Evolutionary conservation across 208 protist genomes (phyloP).

Genomic region (Crithidia mellificae): DNA sequence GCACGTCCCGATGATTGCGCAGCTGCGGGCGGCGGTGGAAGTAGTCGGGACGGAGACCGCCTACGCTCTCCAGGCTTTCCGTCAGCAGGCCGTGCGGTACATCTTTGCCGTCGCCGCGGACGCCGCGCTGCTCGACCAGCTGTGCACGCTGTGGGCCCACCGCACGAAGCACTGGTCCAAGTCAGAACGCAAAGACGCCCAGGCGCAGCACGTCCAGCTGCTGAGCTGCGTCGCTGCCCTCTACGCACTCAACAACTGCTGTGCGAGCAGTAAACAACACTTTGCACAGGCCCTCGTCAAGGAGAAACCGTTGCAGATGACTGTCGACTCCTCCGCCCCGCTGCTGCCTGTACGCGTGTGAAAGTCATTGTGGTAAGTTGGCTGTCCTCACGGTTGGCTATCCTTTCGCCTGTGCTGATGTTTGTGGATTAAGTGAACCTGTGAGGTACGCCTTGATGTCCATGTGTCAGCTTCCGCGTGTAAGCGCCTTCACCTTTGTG

Average conservation of each 20-base stretch:
- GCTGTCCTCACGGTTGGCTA: no score
- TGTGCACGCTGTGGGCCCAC: conserved; percentile 48
- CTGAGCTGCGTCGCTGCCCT: conserved; percentile 45
- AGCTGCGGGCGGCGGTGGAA: conserved; percentile 55
- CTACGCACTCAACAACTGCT: conserved; percentile 61
- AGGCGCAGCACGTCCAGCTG: conserved; percentile 29
- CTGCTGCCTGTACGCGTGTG: conserved; percentile 40
- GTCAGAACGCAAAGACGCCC: conserved; percentile 32
- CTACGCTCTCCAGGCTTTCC: conserved; percentile 45
- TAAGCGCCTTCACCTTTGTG: no score
- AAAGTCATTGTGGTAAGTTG: neutral
- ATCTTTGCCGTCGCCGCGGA: conserved; percentile 55
- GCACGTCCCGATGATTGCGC: conserved; percentile 53
- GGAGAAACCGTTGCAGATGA: conserved; percentile 25
- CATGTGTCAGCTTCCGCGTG: no score
- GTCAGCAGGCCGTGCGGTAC: conserved; percentile 57
- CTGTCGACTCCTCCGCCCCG: conserved; percentile 35
- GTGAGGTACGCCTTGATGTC: no score
- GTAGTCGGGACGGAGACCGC: conserved; percentile 30
- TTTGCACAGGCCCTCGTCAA: conserved; percentile 47
- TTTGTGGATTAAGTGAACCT: no score
- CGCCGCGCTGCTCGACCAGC: conserved; percentile 58
- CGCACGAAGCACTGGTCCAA: conserved; percentile 39
- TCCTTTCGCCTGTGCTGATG: no score
- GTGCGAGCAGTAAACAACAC: conserved; percentile 23